phyloP scores from a whole-genome alignment of 2,329 filamentous ascomycete genomes.

The Lasiodiplodia gonubiensis region DNA sequence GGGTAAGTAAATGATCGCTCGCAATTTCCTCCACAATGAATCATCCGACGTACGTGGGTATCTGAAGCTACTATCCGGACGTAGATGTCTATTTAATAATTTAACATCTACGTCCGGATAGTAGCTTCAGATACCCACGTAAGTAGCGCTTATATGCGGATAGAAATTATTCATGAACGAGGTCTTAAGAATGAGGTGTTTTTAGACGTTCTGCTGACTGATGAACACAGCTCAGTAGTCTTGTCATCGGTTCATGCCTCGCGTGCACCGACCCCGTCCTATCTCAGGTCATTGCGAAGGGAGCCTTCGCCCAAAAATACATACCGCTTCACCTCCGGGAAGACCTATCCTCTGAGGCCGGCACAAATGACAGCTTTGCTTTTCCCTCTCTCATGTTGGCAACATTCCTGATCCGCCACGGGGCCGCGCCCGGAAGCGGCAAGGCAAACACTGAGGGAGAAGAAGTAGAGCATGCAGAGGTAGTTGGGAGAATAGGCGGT shows the following conservation, averaged over 20 bases:
- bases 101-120: no score
- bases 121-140: no score
- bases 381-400: conserved; percentile 68
- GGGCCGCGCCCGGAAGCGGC: conserved; percentile 43
- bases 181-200: no score
- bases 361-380: conserved; percentile 67
- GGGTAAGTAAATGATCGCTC: conserved; percentile 45
- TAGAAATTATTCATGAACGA: no score
- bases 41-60: no score
- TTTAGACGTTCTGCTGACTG: background rate
- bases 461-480: background rate
- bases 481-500: background rate
- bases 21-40: no score
- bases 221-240: conserved; percentile 51
- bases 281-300: conserved; percentile 67
- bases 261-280: conserved; percentile 68
- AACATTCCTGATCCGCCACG: conserved; percentile 62
- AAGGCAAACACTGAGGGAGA: conserved; percentile 60
- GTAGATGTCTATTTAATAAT: no score
- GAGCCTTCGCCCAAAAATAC: conserved; percentile 67
- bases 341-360: conserved; percentile 67
- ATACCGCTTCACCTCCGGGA: conserved; percentile 63
- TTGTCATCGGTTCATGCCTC: conserved; percentile 66
- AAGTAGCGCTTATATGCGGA: no score
- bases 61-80: no score